These are phyloP conservation scores for Penicillium odoratum DNA, from an alignment of 495 filamentous ascomycete genomes.

Conservation along the genomic window DNA sequence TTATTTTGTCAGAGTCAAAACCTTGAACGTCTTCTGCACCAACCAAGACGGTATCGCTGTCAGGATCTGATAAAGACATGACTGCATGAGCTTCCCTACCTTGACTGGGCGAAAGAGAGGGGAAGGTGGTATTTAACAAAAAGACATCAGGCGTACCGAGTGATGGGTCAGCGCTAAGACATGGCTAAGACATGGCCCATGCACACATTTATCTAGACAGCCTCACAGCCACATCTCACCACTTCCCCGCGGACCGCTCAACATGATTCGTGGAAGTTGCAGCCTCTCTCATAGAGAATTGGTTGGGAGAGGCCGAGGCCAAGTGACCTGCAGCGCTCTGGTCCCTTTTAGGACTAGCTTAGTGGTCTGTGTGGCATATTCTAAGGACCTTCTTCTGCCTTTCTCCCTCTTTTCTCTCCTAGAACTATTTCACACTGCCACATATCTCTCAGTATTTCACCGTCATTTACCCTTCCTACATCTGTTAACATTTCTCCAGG, in stretches of 20 bases:
- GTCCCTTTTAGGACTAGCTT: too few relatives aligned
- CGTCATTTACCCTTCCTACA: too few relatives aligned
- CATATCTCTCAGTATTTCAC: too few relatives aligned
- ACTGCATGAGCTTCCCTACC: not conserved
- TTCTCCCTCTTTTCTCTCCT: too few relatives aligned
- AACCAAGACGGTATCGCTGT: not conserved
- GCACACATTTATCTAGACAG: not conserved
- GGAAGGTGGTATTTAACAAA: not conserved
- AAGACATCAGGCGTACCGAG: not conserved
- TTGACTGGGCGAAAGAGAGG: not conserved
- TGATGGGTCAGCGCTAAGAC: not conserved
- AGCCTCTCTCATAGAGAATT: too few relatives aligned
- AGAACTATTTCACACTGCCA: too few relatives aligned
- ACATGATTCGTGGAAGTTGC: too few relatives aligned
- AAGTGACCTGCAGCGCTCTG: too few relatives aligned
- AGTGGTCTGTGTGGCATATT: too few relatives aligned
- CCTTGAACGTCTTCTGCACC: not conserved
- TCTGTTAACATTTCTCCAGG: too few relatives aligned
- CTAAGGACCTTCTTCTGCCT: too few relatives aligned
- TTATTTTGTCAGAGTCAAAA: not conserved
- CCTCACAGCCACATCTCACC: not conserved
- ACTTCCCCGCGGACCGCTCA: not conserved
- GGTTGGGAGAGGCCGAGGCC: too few relatives aligned
- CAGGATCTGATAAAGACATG: slow-evolving; percentile 2
- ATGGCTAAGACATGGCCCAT: not conserved